phyloP scores from a whole-genome alignment of 805 yeast species.

The Yarrowia porcina region DNA sequence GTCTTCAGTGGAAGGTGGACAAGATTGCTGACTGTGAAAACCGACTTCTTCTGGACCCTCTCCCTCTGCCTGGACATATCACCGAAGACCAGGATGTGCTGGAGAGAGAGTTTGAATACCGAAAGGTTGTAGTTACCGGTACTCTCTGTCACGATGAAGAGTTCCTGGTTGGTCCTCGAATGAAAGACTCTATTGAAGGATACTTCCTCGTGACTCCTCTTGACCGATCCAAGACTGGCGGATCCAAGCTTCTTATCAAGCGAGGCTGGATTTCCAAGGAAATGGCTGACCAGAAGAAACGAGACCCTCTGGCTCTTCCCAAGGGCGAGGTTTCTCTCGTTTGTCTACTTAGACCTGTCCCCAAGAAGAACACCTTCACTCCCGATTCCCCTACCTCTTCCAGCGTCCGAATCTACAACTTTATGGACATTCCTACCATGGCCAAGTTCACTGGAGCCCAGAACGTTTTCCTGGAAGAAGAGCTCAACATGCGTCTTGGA shows the following conservation, averaged over 20 bases:
- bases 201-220: constrained; percentile 81
- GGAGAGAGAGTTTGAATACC: constrained; percentile 63
- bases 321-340: constrained; percentile 66
- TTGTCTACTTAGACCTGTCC: constrained; percentile 70
- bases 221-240: constrained; percentile 51
- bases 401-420: constrained; percentile 57
- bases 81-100: constrained; percentile 59
- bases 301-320: constrained; percentile 67
- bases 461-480: constrained; percentile 67
- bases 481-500: constrained; percentile 31
- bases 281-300: constrained; percentile 48
- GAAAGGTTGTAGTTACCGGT: constrained; percentile 75
- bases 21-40: constrained; percentile 82
- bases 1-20: constrained; percentile 84
- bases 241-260: constrained; percentile 73
- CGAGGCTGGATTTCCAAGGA: constrained; percentile 88
- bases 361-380: constrained; percentile 62
- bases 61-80: constrained; percentile 55
- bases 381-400: constrained; percentile 66
- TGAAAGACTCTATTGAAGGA: constrained; percentile 69
- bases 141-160: constrained; percentile 80
- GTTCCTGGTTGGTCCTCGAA: constrained; percentile 87
- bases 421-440: constrained; percentile 81
- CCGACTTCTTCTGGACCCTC: constrained; percentile 66
- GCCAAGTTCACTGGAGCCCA: constrained; percentile 60